A percentile compares a stretch with the other conserved stretches of the same genome.
These are phyloP conservation scores for Pleurotus djamor DNA, from an alignment of 768 basidiomycete genomes.

Conservation along the genomic window DNA sequence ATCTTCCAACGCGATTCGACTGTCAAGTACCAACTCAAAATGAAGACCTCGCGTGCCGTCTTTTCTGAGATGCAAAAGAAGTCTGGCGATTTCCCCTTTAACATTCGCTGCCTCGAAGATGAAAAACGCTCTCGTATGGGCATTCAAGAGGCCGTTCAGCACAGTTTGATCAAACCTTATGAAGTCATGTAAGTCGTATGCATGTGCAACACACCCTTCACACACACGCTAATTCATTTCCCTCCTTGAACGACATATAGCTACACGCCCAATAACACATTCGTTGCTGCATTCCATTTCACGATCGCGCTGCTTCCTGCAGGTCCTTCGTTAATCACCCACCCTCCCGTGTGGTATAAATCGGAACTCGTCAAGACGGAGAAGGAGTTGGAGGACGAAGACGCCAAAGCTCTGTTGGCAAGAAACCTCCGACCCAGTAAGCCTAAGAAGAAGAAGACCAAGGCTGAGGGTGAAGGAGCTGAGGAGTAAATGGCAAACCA, in stretches of 20 bases:
- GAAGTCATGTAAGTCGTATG: constrained; percentile 76
- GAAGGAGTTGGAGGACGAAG: constrained; percentile 87
- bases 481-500: constrained; percentile 20
- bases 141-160: constrained; percentile 93
- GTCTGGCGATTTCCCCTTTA: constrained; percentile 98
- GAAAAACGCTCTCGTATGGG: constrained; percentile 96
- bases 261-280: constrained; percentile 78
- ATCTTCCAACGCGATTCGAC: constrained; percentile 88
- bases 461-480: constrained; percentile 44
- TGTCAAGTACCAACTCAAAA: constrained; percentile 93
- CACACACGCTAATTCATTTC: too few relatives aligned
- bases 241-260: constrained; percentile 27
- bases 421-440: constrained; percentile 84
- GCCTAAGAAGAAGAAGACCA: constrained; percentile 87
- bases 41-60: constrained; percentile 95
- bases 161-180: constrained; percentile 90
- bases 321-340: constrained; percentile 85
- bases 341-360: constrained; percentile 91
- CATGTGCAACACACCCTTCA: too few relatives aligned
- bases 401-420: constrained; percentile 74
- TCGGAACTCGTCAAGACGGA: constrained; percentile 87
- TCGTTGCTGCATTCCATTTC: constrained; percentile 96
- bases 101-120: constrained; percentile 89
- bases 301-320: constrained; percentile 91
- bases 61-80: constrained; percentile 99